Evolutionary conservation across 1,284 basidiomycete species (phyloP), one percentile per base, ranked within the genome.

Genomic region (Fomitopsis betulina): DNA sequence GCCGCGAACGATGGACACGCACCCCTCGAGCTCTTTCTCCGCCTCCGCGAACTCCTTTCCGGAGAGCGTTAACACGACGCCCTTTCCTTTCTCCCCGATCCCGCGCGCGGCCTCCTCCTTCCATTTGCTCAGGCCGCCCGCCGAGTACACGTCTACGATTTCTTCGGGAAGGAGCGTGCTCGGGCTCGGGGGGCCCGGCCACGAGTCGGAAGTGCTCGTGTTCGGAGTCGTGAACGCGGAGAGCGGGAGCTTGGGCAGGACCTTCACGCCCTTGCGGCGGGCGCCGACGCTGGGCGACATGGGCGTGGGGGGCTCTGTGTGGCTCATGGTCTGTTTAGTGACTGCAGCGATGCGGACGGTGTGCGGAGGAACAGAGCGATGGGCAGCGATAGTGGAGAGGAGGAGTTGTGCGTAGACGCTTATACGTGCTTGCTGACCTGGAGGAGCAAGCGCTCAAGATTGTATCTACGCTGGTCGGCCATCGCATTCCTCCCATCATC

Each of bases 191-290:
- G 85, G 80, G 2, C 88, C 63, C 5, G 84, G 86, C 68, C 89
- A 91, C 2, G 74, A 74, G 54, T 90, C 89, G 30, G 79, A 79
- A 0, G 83, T 80, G 58, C 83, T 83, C 3, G 84, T 78, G 71
- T 80, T 86, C 32, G 87, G 86, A 0, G 86, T 82, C 25, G 78
- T 82, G 67, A 92, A 92, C 0, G 84, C 89, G 13, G 87, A 89
- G 35, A 84, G 69, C 0, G 89, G 89, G 17, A 92, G 81, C 47
- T 76, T 80, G 9, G 89, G 89, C 7, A 84, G 81, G 9, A 79
- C 72, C 67, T 84, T 89, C 35, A 78, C 78, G 25, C 79, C 82
- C 68, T 82, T 89, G 65, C 85, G 83, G 63, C 84, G 81, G 5
- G 68, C 68, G 37, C 73, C 74, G 54, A 79, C 72, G 54, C 77